Evolutionary conservation across 345 rosid species (phyloP), one percentile per base, ranked within the genome.

Genomic region (Eucalyptus tenuipes): DNA sequence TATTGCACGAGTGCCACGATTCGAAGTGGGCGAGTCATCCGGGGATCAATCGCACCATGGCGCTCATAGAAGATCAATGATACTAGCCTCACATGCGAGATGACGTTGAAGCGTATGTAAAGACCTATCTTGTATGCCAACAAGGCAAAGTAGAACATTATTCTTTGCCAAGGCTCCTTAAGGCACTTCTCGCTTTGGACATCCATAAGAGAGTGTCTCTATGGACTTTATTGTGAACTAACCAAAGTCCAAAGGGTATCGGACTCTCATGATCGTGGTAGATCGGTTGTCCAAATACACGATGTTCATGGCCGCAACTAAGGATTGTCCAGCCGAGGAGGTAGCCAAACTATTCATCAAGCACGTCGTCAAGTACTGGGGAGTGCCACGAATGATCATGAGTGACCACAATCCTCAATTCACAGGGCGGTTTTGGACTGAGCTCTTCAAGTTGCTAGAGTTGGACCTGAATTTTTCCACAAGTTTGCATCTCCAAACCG

Each of bases 81-180:
- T 57, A 57, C 57, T 57, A 25, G n/a, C 64, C 64, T 57, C 64
- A 25, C 64, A 24, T 25, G 29, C 3, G 2, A 24, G 6, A 57
- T 25, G 64, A 57, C n/a, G 27, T 57, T 57, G 64, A 57, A 13
- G 3, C 3, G 0, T 25, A 57, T 52, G 64, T 2, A 57, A 24
- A 57, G 14, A 57, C n/a, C 29, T 57, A 25, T 57, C 64, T 25
- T 25, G 14, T 57, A 25, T 57, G n/a, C 64, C 64, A 57, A 57
- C 64, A 25, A 57, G n/a, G 25, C 64, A 57, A 57, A 11, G 6
- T 25, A 57, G 7, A 57, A 57, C 64, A 57, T 6, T 25, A 10
- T 10, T 2, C 7, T 10, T 25, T 25, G 64, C 1, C 1, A 57
- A 0, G n/a, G 64, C 13, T 24, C 6, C n/a, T 57, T 1, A 0